Evolutionary conservation across 305 asterid genomes (phyloP).

Genomic region (Rubia peregrina): DNA sequence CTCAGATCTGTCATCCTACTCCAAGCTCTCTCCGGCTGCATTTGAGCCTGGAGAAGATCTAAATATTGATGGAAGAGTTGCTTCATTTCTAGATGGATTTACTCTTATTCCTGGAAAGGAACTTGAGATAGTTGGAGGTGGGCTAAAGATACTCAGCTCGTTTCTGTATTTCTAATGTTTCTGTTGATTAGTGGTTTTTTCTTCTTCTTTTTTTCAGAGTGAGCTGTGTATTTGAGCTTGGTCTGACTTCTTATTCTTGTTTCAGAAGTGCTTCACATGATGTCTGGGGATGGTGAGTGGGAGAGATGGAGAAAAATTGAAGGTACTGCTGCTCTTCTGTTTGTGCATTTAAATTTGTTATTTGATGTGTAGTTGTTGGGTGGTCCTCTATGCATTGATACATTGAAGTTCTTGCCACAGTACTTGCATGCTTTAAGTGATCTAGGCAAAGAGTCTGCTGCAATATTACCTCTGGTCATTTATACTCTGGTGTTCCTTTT

Average conservation of each 20-base stretch:
- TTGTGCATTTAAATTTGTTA: neutral
- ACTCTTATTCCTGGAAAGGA: conserved; percentile 70
- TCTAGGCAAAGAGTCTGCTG: neutral
- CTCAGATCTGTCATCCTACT: conserved; percentile 25
- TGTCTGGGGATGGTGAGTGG: conserved; percentile 51
- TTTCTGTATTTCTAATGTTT: conserved; percentile 11
- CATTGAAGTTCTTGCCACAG: neutral
- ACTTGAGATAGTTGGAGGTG: conserved; percentile 76
- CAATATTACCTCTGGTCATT: neutral
- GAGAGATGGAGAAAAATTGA: conserved; percentile 50
- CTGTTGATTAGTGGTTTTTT: neutral
- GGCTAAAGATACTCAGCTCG: conserved; percentile 19
- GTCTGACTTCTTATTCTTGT: conserved; percentile 19
- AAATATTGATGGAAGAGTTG: conserved; percentile 72
- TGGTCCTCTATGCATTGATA: neutral
- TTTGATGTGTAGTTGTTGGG: neutral
- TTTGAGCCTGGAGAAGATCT: conserved; percentile 40
- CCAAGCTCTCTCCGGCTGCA: conserved; percentile 28
- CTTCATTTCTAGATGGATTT: conserved; percentile 58
- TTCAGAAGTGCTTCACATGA: conserved; percentile 73
- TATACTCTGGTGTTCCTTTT: neutral
- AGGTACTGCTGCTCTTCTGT: conserved; percentile 41
- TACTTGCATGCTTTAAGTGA: neutral
- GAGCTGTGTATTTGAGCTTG: conserved; percentile 9
- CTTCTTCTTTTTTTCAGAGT: conserved; percentile 6